Conservation (phyloP, 1,284 basidiomycete genomes). For the Cerioporus squamosus region DNA sequence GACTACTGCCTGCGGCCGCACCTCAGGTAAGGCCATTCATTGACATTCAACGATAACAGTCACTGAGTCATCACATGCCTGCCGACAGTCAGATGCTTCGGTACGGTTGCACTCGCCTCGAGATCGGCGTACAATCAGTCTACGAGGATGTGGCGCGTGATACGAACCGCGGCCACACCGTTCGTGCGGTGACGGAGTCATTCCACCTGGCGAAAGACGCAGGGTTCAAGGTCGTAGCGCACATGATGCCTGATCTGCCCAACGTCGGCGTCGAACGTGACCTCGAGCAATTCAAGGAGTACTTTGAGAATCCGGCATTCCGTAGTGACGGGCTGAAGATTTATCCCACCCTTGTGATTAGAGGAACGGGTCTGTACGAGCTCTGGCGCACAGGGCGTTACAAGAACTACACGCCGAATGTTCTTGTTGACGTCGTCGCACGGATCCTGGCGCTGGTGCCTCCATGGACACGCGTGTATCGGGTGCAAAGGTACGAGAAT, state of each 20-base stretch:
- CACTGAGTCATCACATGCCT: constrained; percentile 6
- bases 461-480: constrained; percentile 98
- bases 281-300: constrained; percentile 98
- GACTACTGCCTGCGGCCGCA: constrained; percentile 99
- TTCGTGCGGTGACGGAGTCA: constrained; percentile 95
- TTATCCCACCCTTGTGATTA: constrained; percentile 97
- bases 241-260: constrained; percentile 98
- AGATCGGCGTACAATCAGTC: constrained; percentile 98
- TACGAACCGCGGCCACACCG: constrained; percentile 98
- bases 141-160: constrained; percentile 99
- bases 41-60: constrained; percentile 5
- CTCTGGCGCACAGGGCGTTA: constrained; percentile 96
- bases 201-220: constrained; percentile 99
- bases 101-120: constrained; percentile 97
- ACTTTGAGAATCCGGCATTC: constrained; percentile 99
- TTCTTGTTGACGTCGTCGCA: constrained; percentile 96
- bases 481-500: constrained; percentile 80
- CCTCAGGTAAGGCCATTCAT: constrained; percentile 60
- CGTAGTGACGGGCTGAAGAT: constrained; percentile 98
- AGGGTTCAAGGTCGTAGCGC: constrained; percentile 98
- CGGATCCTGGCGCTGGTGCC: constrained; percentile 96
- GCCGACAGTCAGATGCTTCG: constrained; percentile 92
- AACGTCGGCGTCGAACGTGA: constrained; percentile 98
- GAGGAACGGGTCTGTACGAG: constrained; percentile 97
- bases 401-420: constrained; percentile 99